Evolutionary conservation across 2,329 filamentous ascomycete species (phyloP), one percentile per base, ranked within the genome.

Genomic region (Talaromyces sp.): DNA sequence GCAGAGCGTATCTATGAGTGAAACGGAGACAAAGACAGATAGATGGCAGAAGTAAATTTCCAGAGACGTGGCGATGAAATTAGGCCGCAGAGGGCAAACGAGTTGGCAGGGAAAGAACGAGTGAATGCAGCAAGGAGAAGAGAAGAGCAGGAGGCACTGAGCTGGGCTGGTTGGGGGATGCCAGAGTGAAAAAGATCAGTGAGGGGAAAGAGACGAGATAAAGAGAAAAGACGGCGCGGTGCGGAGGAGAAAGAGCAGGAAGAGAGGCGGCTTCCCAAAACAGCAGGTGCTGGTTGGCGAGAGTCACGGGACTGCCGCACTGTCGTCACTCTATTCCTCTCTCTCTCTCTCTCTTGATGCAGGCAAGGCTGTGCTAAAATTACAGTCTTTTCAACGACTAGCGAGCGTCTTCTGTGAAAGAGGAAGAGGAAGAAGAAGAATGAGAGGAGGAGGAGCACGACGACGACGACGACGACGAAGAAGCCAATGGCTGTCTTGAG

Each of bases 21-120:
- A 63, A 54, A 40, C 52, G 51, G 40, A 53, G 44, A 57, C 50
- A 61, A 59, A 60, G 61, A 44, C 34, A 50, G 56, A 56, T 61
- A 63, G 58, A 63, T 63, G 57, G 59, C 47, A 58, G 58, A 47
- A 52, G 14, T 60, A 61, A 54, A 63, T 61, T 53, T 27, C 10
- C 36, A 60, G 59, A 60, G 50, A 59, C 57, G 31, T 54, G 34
- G 61, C 40, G 42, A 54, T 56, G 34, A 44, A 58, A 56, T 23
- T 47, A 30, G 36, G 57, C 61, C 28, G 14, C 50, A 3, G 14
- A 52, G 50, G 42, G 50, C 50, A 57, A 54, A 57, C 4, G 34
- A 63, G 53, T 42, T 54, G 61, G 40, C 56, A 56, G 42, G 51
- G 54, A 59, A 18, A 59, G 60, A 62, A 62, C 47, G 61, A 53